A percentile compares a stretch with the other conserved stretches of the same genome.
These are phyloP conservation scores for Aethionema arabicum DNA, from an alignment of 345 rosid genomes.

Conservation along the genomic window DNA sequence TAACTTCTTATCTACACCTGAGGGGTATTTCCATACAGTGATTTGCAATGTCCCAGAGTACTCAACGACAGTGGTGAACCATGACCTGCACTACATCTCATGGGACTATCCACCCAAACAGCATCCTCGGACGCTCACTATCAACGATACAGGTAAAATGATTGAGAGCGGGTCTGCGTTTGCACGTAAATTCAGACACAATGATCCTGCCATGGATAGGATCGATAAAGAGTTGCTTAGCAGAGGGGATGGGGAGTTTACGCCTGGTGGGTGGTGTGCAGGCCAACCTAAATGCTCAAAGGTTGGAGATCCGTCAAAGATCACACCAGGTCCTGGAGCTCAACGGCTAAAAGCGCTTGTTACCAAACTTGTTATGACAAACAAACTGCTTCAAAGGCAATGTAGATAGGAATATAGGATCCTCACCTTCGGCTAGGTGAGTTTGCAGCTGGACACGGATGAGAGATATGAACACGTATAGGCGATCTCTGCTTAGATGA, in stretches of 20 bases:
- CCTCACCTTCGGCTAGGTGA: background rate
- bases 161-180: conserved; percentile 35
- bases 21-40: conserved; percentile 53
- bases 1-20: conserved; percentile 49
- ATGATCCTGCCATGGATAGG: conserved; percentile 37
- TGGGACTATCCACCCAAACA: conserved; percentile 44
- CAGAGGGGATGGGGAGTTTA: conserved; percentile 47
- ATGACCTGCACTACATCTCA: conserved; percentile 41
- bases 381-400: conserved; percentile 49
- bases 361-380: conserved; percentile 43
- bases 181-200: conserved; percentile 37
- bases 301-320: conserved; percentile 57
- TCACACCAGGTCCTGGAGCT: conserved; percentile 85
- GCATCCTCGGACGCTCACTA: conserved; percentile 34
- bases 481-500: conserved; percentile 7
- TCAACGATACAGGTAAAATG: conserved; percentile 35
- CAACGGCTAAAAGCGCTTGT: conserved; percentile 55
- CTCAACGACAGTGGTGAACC: conserved; percentile 35
- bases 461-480: background rate
- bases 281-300: conserved; percentile 62
- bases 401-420: conserved; percentile 54
- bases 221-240: conserved; percentile 35
- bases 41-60: conserved; percentile 49
- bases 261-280: conserved; percentile 97
- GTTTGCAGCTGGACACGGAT: conserved; percentile 12